Conservation (phyloP, 2,329 filamentous ascomycete species). For the Seiridium cupressi region DNA sequence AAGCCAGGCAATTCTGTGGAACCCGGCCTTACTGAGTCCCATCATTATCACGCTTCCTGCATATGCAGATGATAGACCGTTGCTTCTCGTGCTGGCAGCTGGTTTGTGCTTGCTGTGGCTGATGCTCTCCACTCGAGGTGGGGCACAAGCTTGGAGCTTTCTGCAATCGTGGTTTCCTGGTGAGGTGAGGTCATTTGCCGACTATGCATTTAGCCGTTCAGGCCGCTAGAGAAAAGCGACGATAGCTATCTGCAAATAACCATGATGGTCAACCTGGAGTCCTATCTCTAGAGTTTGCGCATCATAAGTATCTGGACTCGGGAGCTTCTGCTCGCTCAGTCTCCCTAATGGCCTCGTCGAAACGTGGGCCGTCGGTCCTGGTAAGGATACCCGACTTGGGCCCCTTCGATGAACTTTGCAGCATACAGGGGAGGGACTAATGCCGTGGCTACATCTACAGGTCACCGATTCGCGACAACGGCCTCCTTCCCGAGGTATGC, state of each 20-base stretch:
- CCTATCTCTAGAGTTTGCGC: neutral
- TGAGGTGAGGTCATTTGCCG: slow-evolving; percentile 4
- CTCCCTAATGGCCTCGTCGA: slow-evolving; percentile 2
- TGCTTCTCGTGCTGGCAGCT: neutral
- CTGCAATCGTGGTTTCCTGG: neutral
- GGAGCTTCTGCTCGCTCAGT: neutral
- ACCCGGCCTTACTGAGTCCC: no score
- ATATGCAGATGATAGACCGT: neutral
- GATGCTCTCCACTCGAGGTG: neutral
- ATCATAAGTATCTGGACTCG: neutral
- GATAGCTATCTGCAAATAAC: neutral
- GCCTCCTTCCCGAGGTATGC: slow-evolving; percentile 8
- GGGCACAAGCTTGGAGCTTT: neutral
- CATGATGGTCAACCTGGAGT: neutral
- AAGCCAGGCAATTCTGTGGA: no score
- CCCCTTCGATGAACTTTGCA: neutral
- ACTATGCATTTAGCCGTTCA: neutral
- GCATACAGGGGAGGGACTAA: neutral
- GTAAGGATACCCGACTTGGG: neutral
- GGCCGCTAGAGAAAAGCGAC: neutral
- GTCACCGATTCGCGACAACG: slow-evolving; percentile 12
- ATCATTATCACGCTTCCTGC: no score
- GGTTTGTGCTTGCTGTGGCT: neutral
- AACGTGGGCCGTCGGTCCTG: slow-evolving; percentile 13
- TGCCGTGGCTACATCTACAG: neutral